Percentiles rank a stretch among this genome's conserved stretches.
phyloP scores from a whole-genome alignment of 345 rosid species.

The Citrus glauca region DNA sequence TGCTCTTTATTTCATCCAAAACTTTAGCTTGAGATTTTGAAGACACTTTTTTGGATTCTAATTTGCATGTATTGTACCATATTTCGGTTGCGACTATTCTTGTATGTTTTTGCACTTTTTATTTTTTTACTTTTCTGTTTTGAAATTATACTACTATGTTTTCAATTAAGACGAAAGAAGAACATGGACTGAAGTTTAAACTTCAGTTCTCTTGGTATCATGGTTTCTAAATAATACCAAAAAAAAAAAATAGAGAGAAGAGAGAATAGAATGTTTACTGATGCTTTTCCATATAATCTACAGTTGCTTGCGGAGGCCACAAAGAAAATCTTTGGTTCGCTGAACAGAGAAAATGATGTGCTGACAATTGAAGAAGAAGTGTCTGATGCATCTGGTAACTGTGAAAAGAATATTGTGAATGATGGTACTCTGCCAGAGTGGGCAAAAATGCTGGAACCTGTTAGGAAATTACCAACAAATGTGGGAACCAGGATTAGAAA shows the following conservation, averaged over 20 bases:
- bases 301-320: slow-evolving; percentile 99
- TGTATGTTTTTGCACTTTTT: neutral
- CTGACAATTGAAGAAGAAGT: slow-evolving; percentile 69
- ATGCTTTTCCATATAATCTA: slow-evolving; percentile 31
- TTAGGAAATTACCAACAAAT: slow-evolving; percentile 92
- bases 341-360: slow-evolving; percentile 49
- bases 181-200: neutral
- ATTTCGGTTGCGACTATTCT: neutral
- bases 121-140: neutral
- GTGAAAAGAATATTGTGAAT: slow-evolving; percentile 42
- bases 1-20: neutral
- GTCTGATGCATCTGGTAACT: slow-evolving; percentile 41
- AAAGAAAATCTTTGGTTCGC: slow-evolving; percentile 62
- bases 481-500: slow-evolving; percentile 96
- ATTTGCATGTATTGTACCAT: neutral
- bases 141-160: neutral
- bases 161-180: neutral
- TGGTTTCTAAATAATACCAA: neutral
- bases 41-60: neutral
- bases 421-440: slow-evolving; percentile 76
- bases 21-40: neutral
- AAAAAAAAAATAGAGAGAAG: neutral
- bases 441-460: slow-evolving; percentile 83
- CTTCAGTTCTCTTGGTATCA: neutral
- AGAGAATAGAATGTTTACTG: neutral